Evolutionary conservation across 106 monocot genomes (phyloP), one percentile per base, ranked within the genome.

Genomic region (Allium sativum): DNA sequence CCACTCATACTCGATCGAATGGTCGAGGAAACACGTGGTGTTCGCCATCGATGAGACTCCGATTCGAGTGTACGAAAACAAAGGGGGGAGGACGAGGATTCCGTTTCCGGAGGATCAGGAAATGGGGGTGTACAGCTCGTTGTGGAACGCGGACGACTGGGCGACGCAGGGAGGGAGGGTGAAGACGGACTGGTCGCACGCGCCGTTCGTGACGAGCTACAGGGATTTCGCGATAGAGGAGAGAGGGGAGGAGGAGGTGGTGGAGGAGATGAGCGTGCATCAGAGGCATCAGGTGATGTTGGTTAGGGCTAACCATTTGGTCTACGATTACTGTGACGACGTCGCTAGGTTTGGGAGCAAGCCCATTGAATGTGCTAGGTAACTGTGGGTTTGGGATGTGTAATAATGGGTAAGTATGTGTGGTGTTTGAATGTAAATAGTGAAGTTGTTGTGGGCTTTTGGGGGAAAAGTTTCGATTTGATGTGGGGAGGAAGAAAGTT

Each of bases 111-210:
- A 53, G 14, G 77, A 74, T 47, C 90, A 90, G 66, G 54, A 84
- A 13, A 96, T 96, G 96, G 87, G 79, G 13, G 80, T 91, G 4
- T 91, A 91, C 71, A 84, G 84, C 66, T 91, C 96, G 10, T 53
- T 96, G 19, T 96, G 96, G 96, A 96, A 96, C 65, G 96, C 96
- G 45, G 96, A 96, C 69, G 96, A 96, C 55, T 96, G 96, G 90
- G 96, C 96, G 14, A 96, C 96, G 53, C 79, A 87, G 71, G 96
- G 96, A 0, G 96, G 96, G 6, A 42, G 75, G 55, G 87, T 91
- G 55, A 96, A 96, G 82, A 91, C 87, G 3, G 82, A 96, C 65
- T 96, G 96, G 96, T 58, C 79, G 13, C 84, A 96, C 58, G 81
- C 84, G 16, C 96, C 96, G 10, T 96, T 96, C 62, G 78, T 84